phyloP scores from a whole-genome alignment of 805 yeast species.

The Monosporozyma servazzii region DNA sequence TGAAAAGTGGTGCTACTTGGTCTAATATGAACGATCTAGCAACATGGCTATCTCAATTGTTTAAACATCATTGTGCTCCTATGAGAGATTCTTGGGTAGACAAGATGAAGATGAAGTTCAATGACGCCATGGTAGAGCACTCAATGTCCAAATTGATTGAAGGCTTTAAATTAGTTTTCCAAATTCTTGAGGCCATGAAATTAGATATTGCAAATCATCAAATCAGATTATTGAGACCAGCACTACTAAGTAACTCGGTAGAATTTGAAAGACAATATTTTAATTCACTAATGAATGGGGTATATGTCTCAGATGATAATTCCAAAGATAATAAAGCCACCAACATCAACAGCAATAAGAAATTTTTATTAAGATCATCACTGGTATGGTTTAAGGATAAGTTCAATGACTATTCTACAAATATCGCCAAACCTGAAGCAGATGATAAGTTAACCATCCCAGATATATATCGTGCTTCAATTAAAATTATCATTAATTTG shows the following conservation, averaged over 20 bases:
- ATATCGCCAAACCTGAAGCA: conserved; percentile 6
- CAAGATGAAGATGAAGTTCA: conserved; percentile 60
- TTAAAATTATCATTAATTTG: conserved; percentile 49
- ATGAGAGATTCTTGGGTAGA: conserved; percentile 89
- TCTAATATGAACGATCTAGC: conserved; percentile 64
- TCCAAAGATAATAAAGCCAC: background rate
- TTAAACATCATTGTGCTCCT: conserved; percentile 90
- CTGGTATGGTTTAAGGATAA: conserved; percentile 52
- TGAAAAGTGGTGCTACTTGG: conserved; percentile 40
- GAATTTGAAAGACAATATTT: conserved; percentile 85
- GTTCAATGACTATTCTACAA: conserved; percentile 17
- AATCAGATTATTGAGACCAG: conserved; percentile 75
- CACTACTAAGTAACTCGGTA: conserved; percentile 74
- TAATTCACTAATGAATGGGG: conserved; percentile 29
- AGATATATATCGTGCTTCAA: conserved; percentile 34
- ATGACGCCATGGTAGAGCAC: conserved; percentile 33
- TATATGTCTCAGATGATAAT: background rate
- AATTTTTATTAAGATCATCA: conserved; percentile 50
- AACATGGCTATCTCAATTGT: conserved; percentile 63
- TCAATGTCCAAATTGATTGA: conserved; percentile 51
- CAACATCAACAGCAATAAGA: conserved; percentile 31
- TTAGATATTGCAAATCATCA: conserved; percentile 93
- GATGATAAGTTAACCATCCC: conserved; percentile 10
- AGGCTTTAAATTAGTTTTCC: conserved; percentile 69
- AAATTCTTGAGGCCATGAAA: conserved; percentile 88